A percentile compares a stretch with the other conserved stretches of the same genome.
These are phyloP conservation scores for Cylindrodendrum hubeiense DNA, from an alignment of 2,329 filamentous ascomycete genomes.

Conservation along the genomic window DNA sequence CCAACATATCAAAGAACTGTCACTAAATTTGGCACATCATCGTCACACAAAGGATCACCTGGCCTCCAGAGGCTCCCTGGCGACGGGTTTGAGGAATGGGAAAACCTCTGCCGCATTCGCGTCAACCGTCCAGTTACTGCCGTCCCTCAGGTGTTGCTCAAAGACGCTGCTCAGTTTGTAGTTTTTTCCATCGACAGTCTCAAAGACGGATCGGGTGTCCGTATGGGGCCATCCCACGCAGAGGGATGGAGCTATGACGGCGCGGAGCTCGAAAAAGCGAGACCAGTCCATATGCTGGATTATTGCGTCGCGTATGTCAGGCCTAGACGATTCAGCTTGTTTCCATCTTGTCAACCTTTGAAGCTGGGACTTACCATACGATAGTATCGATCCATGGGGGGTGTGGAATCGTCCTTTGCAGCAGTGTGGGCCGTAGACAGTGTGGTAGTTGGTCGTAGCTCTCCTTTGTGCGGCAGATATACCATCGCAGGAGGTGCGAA, in stretches of 20 bases:
- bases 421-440: slow-evolving; percentile 37
- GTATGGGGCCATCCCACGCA: slow-evolving; percentile 25
- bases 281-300: slow-evolving; percentile 36
- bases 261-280: slow-evolving; percentile 26
- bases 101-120: slow-evolving; percentile 20
- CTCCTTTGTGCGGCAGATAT: slow-evolving; percentile 38
- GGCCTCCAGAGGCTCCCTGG: slow-evolving; percentile 12
- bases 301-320: slow-evolving; percentile 33
- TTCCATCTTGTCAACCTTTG: not conserved
- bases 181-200: slow-evolving; percentile 6
- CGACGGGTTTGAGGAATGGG: slow-evolving; percentile 26
- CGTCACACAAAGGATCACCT: not conserved
- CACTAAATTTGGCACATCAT: not conserved
- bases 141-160: slow-evolving; percentile 22
- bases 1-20: not conserved
- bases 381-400: slow-evolving; percentile 44
- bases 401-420: slow-evolving; percentile 41
- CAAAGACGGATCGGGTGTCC: slow-evolving; percentile 9
- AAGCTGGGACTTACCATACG: slow-evolving; percentile 21
- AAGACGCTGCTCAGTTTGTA: slow-evolving; percentile 18
- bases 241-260: slow-evolving; percentile 10
- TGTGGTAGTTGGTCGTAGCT: slow-evolving; percentile 41
- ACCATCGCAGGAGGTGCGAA: slow-evolving; percentile 31
- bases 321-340: slow-evolving; percentile 9
- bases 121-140: slow-evolving; percentile 26